Evolutionary conservation across 2,329 filamentous ascomycete genomes (phyloP).

Genomic region (Nemania diffusa): DNA sequence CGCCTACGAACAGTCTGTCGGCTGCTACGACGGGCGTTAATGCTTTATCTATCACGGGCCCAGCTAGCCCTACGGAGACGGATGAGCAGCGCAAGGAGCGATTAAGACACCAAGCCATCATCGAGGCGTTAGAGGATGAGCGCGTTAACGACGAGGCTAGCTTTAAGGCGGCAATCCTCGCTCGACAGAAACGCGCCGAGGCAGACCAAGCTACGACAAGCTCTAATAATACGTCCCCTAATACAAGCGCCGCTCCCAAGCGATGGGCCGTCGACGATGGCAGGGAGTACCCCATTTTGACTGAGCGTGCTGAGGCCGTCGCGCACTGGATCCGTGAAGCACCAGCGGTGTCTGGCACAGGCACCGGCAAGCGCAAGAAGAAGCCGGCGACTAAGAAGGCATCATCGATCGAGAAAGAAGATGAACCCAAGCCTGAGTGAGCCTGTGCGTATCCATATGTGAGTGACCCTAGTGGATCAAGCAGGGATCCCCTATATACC

Average conservation of each 20-base stretch:
- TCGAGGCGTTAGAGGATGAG: conserved; percentile 75
- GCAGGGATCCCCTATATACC: background rate
- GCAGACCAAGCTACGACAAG: conserved; percentile 59
- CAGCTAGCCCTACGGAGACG: conserved; percentile 54
- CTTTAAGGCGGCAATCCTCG: conserved; percentile 71
- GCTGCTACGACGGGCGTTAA: conserved; percentile 48
- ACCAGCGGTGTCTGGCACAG: conserved; percentile 51
- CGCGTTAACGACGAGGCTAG: conserved; percentile 73
- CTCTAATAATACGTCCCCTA: conserved; percentile 38
- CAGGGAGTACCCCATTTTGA: conserved; percentile 75
- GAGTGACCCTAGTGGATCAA: conserved; percentile 4
- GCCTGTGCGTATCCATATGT: conserved; percentile 19
- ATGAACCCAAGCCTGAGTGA: conserved; percentile 19
- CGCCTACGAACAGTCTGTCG: conserved; percentile 41
- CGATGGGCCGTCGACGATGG: conserved; percentile 73
- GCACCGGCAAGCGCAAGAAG: conserved; percentile 48
- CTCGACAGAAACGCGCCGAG: conserved; percentile 67
- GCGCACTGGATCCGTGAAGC: conserved; percentile 75
- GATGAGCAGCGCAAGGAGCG: conserved; percentile 67
- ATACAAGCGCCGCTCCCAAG: conserved; percentile 52
- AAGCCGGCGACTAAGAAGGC: conserved; percentile 44
- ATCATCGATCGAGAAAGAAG: conserved; percentile 33
- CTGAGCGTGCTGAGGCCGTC: conserved; percentile 75
- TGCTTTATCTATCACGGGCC: conserved; percentile 51
- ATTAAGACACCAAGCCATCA: conserved; percentile 71